Base-by-base conservation (phyloP, 768 basidiomycete species). In the Plicaturopsis crispa region DNA sequence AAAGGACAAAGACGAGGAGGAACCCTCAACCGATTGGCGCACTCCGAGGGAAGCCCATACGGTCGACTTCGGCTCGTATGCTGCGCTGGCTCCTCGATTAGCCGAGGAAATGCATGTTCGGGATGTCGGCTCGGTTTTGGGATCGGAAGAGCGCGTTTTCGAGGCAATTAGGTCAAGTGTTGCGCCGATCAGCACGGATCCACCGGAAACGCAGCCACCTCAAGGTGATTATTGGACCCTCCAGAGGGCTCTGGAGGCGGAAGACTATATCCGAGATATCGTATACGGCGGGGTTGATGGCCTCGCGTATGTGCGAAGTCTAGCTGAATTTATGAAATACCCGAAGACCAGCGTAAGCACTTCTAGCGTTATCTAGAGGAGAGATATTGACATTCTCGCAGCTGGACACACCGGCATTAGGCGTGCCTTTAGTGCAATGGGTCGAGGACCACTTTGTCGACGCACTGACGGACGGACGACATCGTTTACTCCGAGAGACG, bases 211-310 rank as follows among this genome's bases (percentile, higher is more conserved):
- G 20, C 41, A 61, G 11, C n/a, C n/a, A n/a, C 8, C 8, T 28
- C 26, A 28, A 8, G 26, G 24, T 20, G 22, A 22, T 17, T 24
- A 36, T 19, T 84, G 75, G 72, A 68, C 61, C 17, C 53, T 61
- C 10, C 62, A 61, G 35, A 61, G 66, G 4, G 75, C 72, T 10
- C 54, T 55, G n/a, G 66, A 70, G 17, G 82, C 72, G 2, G 80
- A 84, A 57, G 69, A 66, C n/a, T 84, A 80, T 48, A 33, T 88
- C 13, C 60, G 71, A 14, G 81, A 86, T 51, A 52, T 85, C n/a
- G 84, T 88, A 0, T 88, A 87, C 51, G 85, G 86, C 0, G 84
- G 86, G 33, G 66, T 76, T 1, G 83, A 85, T 40, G 85, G 86
- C 2, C 57, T 78, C 19, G 85, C 85, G 4, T 88, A 88, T 53